phyloP scores from a whole-genome alignment of 2,329 filamentous ascomycete genomes.

The Fusarium sp. region DNA sequence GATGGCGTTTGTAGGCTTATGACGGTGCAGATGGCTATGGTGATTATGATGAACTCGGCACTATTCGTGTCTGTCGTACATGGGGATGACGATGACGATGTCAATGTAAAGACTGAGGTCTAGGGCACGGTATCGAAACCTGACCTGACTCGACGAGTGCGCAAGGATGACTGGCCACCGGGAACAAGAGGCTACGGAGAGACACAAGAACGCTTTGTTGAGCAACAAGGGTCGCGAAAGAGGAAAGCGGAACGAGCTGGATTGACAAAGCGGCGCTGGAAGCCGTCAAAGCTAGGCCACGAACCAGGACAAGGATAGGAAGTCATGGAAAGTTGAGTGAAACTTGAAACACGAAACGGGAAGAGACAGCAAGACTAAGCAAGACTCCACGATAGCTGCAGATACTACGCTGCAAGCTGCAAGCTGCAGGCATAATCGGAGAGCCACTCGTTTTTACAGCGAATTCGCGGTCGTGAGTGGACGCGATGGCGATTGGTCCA shows the following conservation, averaged over 20 bases:
- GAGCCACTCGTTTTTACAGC: slow-evolving; percentile 23
- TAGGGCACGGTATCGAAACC: slow-evolving; percentile 1
- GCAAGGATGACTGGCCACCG: too few species aligned
- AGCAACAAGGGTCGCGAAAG: slow-evolving; percentile 12
- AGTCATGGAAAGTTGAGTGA: slow-evolving; percentile 18
- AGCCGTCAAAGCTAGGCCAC: slow-evolving; percentile 15
- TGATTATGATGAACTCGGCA: not conserved
- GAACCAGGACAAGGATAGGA: slow-evolving; percentile 25
- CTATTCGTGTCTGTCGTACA: not conserved
- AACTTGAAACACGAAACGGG: slow-evolving; percentile 38
- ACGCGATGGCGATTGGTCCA: slow-evolving; percentile 31
- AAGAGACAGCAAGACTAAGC: slow-evolving; percentile 16
- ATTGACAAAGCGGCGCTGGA: slow-evolving; percentile 19
- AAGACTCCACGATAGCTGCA: slow-evolving; percentile 25
- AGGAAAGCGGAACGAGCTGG: slow-evolving; percentile 19
- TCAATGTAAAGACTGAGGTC: not conserved
- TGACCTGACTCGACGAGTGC: not conserved
- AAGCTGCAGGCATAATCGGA: slow-evolving; percentile 9
- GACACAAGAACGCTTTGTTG: slow-evolving; percentile 1
- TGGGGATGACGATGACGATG: not conserved
- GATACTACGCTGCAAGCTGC: slow-evolving; percentile 1
- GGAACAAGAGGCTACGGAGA: slow-evolving; percentile 7
- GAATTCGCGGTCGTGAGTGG: slow-evolving; percentile 13
- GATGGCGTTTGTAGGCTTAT: slow-evolving; percentile 1
- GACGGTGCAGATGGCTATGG: not conserved